Conservation (phyloP, 148 eudicot species). For the Persicaria maculosa region DNA sequence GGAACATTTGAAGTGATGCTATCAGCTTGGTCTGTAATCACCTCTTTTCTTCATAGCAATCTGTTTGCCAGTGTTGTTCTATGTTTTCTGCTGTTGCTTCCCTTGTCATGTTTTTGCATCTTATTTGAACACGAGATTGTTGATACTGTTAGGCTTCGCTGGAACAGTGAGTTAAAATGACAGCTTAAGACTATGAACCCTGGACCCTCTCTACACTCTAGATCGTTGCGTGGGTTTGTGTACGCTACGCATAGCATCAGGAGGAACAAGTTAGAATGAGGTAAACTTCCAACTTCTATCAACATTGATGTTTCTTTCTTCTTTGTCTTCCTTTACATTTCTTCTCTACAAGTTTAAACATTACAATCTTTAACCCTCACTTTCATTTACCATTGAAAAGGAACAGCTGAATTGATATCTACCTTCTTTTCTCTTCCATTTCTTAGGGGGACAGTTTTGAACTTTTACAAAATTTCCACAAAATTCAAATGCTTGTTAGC, state of each 20-base stretch:
- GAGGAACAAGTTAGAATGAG: not conserved
- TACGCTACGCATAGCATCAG: too few relatives aligned
- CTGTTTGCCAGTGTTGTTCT: too few relatives aligned
- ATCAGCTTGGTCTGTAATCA: too few relatives aligned
- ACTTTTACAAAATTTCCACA: not conserved
- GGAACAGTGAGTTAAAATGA: too few relatives aligned
- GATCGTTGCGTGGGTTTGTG: too few relatives aligned
- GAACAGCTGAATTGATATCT: not conserved
- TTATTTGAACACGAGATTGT: not conserved
- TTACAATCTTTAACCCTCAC: not conserved
- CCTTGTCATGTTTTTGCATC: not conserved
- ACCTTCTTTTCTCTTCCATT: slow-evolving; percentile 8
- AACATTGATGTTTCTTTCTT: not conserved
- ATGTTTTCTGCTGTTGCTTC: too few relatives aligned
- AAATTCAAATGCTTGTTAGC: not conserved
- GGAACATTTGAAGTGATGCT: too few relatives aligned
- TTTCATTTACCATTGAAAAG: not conserved
- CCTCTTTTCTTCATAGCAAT: too few relatives aligned
- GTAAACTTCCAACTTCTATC: not conserved
- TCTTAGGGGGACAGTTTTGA: slow-evolving; percentile 1
- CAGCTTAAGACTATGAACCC: too few relatives aligned
- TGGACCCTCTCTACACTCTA: too few relatives aligned
- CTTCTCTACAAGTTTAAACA: not conserved
- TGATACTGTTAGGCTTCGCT: not conserved
- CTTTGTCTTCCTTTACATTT: not conserved